Evolutionary conservation across 129 eudicot species (phyloP).

Genomic region (Ambrosia trifida): DNA sequence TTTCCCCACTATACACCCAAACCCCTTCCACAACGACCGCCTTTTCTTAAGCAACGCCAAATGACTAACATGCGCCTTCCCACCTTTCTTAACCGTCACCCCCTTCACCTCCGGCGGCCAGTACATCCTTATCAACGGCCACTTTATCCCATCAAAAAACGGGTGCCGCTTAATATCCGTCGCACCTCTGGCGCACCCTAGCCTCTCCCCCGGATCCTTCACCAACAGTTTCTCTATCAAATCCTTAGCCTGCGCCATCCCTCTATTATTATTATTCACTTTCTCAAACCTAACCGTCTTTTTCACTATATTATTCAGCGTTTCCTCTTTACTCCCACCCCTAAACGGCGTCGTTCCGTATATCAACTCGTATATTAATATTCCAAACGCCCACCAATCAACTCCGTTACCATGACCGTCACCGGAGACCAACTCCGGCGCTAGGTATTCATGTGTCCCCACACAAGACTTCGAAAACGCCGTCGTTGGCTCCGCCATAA

Average conservation of each 20-base stretch:
- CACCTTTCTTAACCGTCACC: constrained; percentile 50
- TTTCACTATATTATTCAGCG: constrained; percentile 83
- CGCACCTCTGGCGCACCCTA: constrained; percentile 91
- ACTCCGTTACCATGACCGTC: constrained; percentile 91
- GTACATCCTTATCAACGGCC: constrained; percentile 87
- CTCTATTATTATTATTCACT: background rate
- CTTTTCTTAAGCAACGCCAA: constrained; percentile 50
- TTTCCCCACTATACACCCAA: constrained; percentile 41
- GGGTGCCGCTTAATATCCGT: constrained; percentile 90
- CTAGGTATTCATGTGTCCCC: constrained; percentile 90
- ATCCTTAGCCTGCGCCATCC: constrained; percentile 60
- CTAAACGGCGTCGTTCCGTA: constrained; percentile 83
- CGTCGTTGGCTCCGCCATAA: constrained; percentile 84
- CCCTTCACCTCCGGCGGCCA: constrained; percentile 87
- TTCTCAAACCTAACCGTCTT: constrained; percentile 40
- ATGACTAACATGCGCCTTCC: constrained; percentile 41
- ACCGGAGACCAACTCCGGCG: constrained; percentile 80
- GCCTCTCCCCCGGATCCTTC: constrained; percentile 71
- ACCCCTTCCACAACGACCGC: constrained; percentile 63
- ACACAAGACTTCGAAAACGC: constrained; percentile 88
- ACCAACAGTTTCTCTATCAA: constrained; percentile 66
- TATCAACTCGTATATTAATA: constrained; percentile 66
- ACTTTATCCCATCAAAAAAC: constrained; percentile 75
- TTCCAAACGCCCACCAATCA: constrained; percentile 99
- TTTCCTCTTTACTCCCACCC: constrained; percentile 73